Base-by-base conservation (phyloP, 2,329 filamentous ascomycete species). In the Colletotrichum magnum region DNA sequence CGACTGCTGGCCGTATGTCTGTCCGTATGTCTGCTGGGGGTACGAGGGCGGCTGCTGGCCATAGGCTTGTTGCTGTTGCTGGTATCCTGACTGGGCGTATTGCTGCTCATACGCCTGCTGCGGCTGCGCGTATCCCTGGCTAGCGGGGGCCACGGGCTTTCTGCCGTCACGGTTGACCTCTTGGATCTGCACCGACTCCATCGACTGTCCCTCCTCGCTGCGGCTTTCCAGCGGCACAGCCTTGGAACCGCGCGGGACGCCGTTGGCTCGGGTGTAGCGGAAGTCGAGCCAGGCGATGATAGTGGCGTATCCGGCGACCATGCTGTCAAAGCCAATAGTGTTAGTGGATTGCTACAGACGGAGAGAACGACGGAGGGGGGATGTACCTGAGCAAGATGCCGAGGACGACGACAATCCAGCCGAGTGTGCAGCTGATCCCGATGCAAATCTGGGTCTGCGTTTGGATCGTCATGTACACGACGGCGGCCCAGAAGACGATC, bases 401-500 rank as follows among this genome's bases (percentile, higher is more conserved):
- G 9, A 71, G 4, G 16, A 63, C 68, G 6, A 63, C 63, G 21
- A 69, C 56, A 41, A 69, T 32, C 62, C 66, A 66, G 47, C 63
- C 60, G 39, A 71, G 32, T 39, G 53, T 54, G 67, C 67, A 71
- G 67, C 43, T 68, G 32, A 48, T 58, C 12, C 70, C 67, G 18
- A 61, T 21, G 56, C 70, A 71, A 21, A 41, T 16, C 24, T 56
- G 54, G 13, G 64, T 68, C 2, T 64, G 61, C 9, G 58, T 51
- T 58, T 66, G 63, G 52, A 70, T 67, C 32, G 69, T 68, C n/a
- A 77, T 39, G 1, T 76, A 72, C 28, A 75, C 57, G 1, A 78
- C 74, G 0, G 73, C 76, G 52, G 75, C 75, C 82, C 83, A 84
- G 71, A 84, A 84, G 15, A 83, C 74, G 15, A 80, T 71, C 70